Evolutionary conservation across 768 basidiomycete species (phyloP), one percentile per base, ranked within the genome.

Genomic region (Thelephora ganbajun): DNA sequence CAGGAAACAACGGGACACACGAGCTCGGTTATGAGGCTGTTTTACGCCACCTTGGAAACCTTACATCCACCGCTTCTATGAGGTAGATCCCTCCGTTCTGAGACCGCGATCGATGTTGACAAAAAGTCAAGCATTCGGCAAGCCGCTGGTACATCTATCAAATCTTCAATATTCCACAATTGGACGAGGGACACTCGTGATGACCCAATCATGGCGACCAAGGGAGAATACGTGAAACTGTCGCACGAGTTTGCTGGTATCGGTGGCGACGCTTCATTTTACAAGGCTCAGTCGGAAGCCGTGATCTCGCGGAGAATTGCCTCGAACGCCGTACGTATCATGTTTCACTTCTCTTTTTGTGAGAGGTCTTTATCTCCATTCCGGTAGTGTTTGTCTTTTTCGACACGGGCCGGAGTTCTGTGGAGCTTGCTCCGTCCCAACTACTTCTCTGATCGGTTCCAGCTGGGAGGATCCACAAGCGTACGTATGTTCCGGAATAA

Each of bases 401-500:
- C 83, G 2, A 78, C 79, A 1, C 71, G 82, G 7, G 67, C 77
- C 0, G 93, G 93, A 2, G 49, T 87, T 20, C 64, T 98, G 11
- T 76, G 76, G 58, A 75, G 80, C 43, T 61, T 94, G 6, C 65
- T 67, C 11, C 64, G 68, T 11, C 62, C 68, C 11, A 70, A 74
- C 6, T 71, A 79, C 19, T 83, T 88, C 56, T 72, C 79, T 1
- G 96, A 99, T 63, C 78, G 91, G 5, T 91, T 91, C 61, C 92
- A 94, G 53, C 72, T 97, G 0, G 96, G 96, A 20, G 96, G 96
- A 0, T 92, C 96, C 0, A 76, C 82, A 6, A 88, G 79, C 46
- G 71, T 98, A 0, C 70, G 96, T 5, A 75, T 77, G 45, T 93
- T 94, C 64, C 72, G 72, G 39, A 68, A 71, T 5, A 88, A 86